Evolutionary conservation across 2,329 filamentous ascomycete genomes (phyloP), one percentile per base, ranked within the genome.

Genomic region (Amylocarpus encephaloides): DNA sequence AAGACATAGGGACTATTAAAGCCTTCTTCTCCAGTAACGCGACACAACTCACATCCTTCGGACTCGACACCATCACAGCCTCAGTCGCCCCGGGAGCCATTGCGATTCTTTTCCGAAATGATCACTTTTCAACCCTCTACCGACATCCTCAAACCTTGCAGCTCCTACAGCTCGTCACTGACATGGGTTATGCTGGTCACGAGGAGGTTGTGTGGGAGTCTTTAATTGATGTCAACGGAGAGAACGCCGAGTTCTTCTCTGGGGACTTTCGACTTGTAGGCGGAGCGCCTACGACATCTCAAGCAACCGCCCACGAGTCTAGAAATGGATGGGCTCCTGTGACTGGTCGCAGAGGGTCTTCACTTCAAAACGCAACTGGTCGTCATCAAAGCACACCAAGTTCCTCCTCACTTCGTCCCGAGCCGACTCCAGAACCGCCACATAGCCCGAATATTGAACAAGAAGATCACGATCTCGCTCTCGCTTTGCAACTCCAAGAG

Each of bases 181-280:
- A 98, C 65, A 86, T 89, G 22, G 93, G 93, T 1, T 98, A 95
- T 63, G 83, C 86, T 10, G 79, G 77, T 9, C 89, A 96, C 59
- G 85, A 90, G 13, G 92, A 97, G 65, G 83, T 98, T 11, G 88
- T 98, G 0, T 98, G 93, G 93, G 93, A 98, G 68, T 93, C 86
- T 9, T 74, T 98, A 1, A 85, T 86, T 1, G 92, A 97, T 61
- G 84, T 95, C 18, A 93, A 84, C 46, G 93, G 93, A 6, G 85
- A 87, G 61, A 79, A 79, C 12, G 83, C 88, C 2, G 87, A 91
- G 64, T 89, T 94, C 61, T 88, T 89, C 59, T 89, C 90, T 0
- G 93, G 93, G 1, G 91, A 97, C 62, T 97, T 97, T 67, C 80
- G 85, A 30, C 75, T 86, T 0, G 87, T 96, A n/a, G 84, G 88